Conservation (phyloP, 495 filamentous ascomycete genomes). For the Penicillium ochrochloron region DNA sequence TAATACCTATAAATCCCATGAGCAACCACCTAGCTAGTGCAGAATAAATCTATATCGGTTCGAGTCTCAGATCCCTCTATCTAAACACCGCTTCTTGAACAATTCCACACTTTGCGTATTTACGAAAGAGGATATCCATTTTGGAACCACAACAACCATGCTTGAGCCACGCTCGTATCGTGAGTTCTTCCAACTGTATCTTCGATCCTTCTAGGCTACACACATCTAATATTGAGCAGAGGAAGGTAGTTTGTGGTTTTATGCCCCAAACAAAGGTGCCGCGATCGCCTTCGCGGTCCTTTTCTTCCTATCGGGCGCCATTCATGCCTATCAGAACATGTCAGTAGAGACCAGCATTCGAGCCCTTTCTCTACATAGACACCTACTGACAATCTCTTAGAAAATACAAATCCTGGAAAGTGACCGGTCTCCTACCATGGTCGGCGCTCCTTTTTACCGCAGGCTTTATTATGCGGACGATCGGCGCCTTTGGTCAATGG, state of each 20-base stretch:
- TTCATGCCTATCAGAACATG: slow-evolving; percentile 68
- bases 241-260: slow-evolving; percentile 65
- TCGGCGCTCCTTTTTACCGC: slow-evolving; percentile 54
- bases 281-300: slow-evolving; percentile 69
- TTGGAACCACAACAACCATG: slow-evolving; percentile 10
- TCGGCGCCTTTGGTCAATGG: slow-evolving; percentile 63
- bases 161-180: slow-evolving; percentile 23
- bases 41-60: background rate
- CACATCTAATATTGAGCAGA: slow-evolving; percentile 33
- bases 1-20: background rate
- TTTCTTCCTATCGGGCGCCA: slow-evolving; percentile 60
- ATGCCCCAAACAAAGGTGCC: slow-evolving; percentile 75
- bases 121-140: background rate
- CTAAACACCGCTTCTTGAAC: background rate
- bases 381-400: slow-evolving; percentile 25
- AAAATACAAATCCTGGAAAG: slow-evolving; percentile 54
- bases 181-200: slow-evolving; percentile 6
- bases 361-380: background rate
- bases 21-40: background rate
- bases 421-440: slow-evolving; percentile 60
- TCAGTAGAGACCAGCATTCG: slow-evolving; percentile 25
- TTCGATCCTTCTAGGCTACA: background rate
- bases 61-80: background rate
- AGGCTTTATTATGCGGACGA: slow-evolving; percentile 62
- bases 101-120: background rate